A percentile compares a stretch with the other conserved stretches of the same genome.
phyloP scores from a whole-genome alignment of 495 filamentous ascomycete genomes.

The Chaetomidium leptoderma region DNA sequence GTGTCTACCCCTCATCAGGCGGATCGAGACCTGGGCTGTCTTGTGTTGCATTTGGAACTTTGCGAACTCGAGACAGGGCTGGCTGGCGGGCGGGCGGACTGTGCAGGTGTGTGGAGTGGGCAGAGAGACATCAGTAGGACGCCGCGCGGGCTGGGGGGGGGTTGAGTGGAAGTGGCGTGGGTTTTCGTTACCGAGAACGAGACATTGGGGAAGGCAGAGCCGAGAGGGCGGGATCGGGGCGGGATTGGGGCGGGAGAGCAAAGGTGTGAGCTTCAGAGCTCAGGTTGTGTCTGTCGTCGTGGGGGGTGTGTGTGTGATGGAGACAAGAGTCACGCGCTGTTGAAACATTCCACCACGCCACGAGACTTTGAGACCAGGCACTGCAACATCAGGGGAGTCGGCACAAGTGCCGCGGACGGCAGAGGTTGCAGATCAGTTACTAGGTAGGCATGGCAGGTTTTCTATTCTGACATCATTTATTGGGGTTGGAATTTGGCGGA shows the following conservation, averaged over 20 bases:
- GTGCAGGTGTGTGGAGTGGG: neutral
- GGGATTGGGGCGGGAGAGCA: neutral
- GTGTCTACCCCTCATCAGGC: too few species aligned
- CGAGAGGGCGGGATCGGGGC: neutral
- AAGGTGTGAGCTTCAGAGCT: neutral
- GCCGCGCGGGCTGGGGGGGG: neutral
- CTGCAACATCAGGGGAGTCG: neutral
- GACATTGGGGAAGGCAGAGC: constrained; percentile 7
- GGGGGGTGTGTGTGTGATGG: too few species aligned
- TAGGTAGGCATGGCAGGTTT: too few species aligned
- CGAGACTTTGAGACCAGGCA: too few species aligned
- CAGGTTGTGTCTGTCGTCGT: too few species aligned
- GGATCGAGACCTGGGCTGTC: too few species aligned
- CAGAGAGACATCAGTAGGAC: neutral
- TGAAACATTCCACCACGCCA: too few species aligned
- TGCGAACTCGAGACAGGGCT: neutral
- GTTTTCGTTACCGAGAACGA: neutral
- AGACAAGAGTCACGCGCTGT: too few species aligned
- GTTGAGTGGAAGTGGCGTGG: neutral
- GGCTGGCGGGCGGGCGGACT: neutral
- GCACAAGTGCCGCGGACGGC: neutral
- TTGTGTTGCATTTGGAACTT: neutral
- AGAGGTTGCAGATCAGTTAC: too few species aligned
- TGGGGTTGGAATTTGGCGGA: neutral
- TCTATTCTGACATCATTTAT: neutral